Percentiles rank a stretch among this genome's conserved stretches.
Conservation (phyloP, 2,329 filamentous ascomycete species). For the Ophiocordyceps robertsii region DNA sequence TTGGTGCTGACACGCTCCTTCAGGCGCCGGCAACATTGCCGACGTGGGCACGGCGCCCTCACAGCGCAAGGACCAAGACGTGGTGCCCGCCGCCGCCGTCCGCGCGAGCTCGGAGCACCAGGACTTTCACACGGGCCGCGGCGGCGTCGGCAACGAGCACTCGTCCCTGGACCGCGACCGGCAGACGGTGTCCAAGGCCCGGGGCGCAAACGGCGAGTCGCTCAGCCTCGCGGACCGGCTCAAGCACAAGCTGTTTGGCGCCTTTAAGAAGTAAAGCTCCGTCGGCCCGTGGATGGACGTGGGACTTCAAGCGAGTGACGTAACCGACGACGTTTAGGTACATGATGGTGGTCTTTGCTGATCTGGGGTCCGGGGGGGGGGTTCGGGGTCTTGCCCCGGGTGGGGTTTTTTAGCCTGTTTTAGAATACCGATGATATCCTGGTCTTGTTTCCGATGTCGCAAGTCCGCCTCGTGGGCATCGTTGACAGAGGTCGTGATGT, state of each 20-base stretch:
- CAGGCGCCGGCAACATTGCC: slow-evolving; percentile 46
- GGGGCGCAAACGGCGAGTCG: slow-evolving; percentile 11
- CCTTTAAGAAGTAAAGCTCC: slow-evolving; percentile 29
- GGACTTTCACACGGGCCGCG: slow-evolving; percentile 45
- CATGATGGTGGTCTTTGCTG: no score
- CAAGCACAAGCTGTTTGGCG: slow-evolving; percentile 39
- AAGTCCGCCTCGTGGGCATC: no score
- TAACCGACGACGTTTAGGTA: no score
- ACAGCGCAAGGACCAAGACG: slow-evolving; percentile 34
- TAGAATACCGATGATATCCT: no score
- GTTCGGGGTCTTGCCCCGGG: no score
- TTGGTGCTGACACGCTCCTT: no score
- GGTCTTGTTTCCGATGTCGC: no score
- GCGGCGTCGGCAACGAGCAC: slow-evolving; percentile 45
- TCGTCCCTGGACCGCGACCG: slow-evolving; percentile 4
- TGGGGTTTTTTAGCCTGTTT: no score
- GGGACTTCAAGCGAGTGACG: not conserved
- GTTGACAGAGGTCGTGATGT: no score
- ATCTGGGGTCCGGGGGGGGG: no score
- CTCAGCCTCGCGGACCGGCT: slow-evolving; percentile 41
- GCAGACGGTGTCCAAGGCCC: slow-evolving; percentile 7
- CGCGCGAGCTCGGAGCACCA: slow-evolving; percentile 32
- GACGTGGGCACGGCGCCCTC: slow-evolving; percentile 27
- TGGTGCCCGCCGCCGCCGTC: slow-evolving; percentile 38
- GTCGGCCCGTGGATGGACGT: not conserved